Evolutionary conservation across 2,329 filamentous ascomycete species (phyloP), one percentile per base, ranked within the genome.

Genomic region (Diplodia sapinea): DNA sequence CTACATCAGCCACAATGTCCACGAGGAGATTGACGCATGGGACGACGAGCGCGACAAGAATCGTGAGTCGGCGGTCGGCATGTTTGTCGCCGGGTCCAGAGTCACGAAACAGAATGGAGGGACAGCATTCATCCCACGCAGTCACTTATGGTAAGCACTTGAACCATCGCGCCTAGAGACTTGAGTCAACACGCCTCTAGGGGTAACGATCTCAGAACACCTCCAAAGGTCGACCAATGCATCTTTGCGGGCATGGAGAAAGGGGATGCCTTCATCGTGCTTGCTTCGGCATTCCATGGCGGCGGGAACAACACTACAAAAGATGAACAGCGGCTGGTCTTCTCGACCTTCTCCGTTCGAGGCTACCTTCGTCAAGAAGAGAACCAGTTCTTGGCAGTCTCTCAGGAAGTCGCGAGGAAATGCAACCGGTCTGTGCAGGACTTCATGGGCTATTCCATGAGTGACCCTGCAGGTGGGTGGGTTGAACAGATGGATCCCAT

Each of bases 311-410:
- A 67, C 15, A 55, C 20, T 13, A 67, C 65, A n/a, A 67, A 63
- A 26, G 65, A 67, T 15, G 65, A 67, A n/a, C 51, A 55, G 36
- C 65, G 65, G 4, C 56, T 67, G 2, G 43, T 67, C 20, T 67
- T 67, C 20, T 51, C 52, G 20, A 59, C 52, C 15, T 67, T 67
- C 43, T 59, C 56, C 9, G 36, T 51, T 17, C 38, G 65, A 33
- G 65, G 65, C 17, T 67, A 43, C 12, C 65, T 67, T 20, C 47
- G 65, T 9, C 65, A 67, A 65, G 78, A 81, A 68, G 79, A 82
- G 71, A 81, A 80, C 54, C 77, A 80, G 68, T 80, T 76, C 65
- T 71, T 81, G 15, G 71, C 74, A 1, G 72, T 73, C 20, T 68
- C 71, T 31, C 50, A 73, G 17, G 72, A 73, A 40, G 71, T 71